Evolutionary conservation across 1,139 yeast species (phyloP).

Genomic region (Pichia sp.): DNA sequence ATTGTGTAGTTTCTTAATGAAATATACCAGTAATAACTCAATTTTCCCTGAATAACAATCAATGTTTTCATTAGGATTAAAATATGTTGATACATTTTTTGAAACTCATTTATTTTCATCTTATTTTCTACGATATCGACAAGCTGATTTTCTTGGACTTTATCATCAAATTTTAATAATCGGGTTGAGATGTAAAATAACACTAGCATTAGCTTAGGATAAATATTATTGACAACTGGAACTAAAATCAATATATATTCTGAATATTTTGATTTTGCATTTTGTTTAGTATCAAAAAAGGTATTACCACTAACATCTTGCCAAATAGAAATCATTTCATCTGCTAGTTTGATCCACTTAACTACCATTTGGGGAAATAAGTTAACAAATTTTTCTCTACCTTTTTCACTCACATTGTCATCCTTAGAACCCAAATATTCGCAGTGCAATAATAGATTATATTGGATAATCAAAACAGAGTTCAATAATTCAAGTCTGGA

Average conservation of each 20-base stretch:
- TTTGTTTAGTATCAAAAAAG: background rate
- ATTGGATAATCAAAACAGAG: constrained; percentile 7
- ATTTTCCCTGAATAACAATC: constrained; percentile 13
- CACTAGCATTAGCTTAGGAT: constrained; percentile 5
- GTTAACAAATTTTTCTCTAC: background rate
- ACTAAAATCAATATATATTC: constrained; percentile 5
- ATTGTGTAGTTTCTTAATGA: constrained; percentile 16
- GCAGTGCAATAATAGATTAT: constrained; percentile 7
- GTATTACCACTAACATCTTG: background rate
- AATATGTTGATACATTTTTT: constrained; percentile 5
- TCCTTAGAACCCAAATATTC: constrained; percentile 4
- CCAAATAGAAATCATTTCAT: constrained; percentile 4
- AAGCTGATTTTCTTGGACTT: background rate
- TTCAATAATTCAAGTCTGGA: constrained; percentile 1
- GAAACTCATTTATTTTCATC: background rate
- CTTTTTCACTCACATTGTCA: background rate
- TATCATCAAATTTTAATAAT: constrained; percentile 2
- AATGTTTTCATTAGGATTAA: constrained; percentile 14
- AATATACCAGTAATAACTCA: constrained; percentile 20
- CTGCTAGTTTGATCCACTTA: constrained; percentile 4
- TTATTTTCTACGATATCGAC: background rate
- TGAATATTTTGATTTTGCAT: background rate
- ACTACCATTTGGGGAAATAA: constrained; percentile 2
- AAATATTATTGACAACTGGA: constrained; percentile 5
- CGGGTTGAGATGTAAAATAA: constrained; percentile 9